Percentiles rank a stretch among this genome's conserved stretches.
Evolutionary conservation across 2,329 filamentous ascomycete species (phyloP).

Genomic region (Fusarium mangiferae): DNA sequence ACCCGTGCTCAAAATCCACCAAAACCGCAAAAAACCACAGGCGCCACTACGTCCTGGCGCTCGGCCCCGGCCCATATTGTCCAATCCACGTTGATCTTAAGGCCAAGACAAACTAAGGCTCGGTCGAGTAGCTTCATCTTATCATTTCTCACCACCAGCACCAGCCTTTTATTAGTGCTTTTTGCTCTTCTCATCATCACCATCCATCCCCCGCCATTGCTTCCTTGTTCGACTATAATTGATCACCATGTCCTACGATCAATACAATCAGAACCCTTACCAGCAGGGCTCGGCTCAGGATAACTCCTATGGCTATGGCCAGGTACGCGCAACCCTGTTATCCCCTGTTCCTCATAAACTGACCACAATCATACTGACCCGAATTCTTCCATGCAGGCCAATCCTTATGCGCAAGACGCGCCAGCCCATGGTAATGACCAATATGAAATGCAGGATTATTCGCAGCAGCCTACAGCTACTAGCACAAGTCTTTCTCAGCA

Average conservation of each 20-base stretch:
- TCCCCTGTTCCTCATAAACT: slow-evolving; percentile 4
- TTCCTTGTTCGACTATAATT: slow-evolving; percentile 27
- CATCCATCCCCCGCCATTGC: slow-evolving; percentile 35
- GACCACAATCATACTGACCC: slow-evolving; percentile 28
- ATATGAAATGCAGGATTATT: slow-evolving; percentile 67
- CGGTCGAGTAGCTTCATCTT: slow-evolving; percentile 33
- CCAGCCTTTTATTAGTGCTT: slow-evolving; percentile 33
- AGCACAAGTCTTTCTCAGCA: slow-evolving; percentile 63
- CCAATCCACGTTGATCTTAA: slow-evolving; percentile 8
- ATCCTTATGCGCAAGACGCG: slow-evolving; percentile 46
- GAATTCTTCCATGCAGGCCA: slow-evolving; percentile 34
- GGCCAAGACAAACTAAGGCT: slow-evolving; percentile 29
- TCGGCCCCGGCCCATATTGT: slow-evolving; percentile 7
- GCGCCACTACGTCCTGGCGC: slow-evolving; percentile 16
- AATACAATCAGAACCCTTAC: slow-evolving; percentile 75
- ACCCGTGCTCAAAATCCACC: slow-evolving; percentile 21
- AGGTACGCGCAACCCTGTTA: slow-evolving; percentile 50
- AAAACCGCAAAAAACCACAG: slow-evolving; percentile 4
- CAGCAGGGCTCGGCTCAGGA: slow-evolving; percentile 62
- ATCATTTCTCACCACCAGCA: slow-evolving; percentile 22
- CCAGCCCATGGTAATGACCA: slow-evolving; percentile 50
- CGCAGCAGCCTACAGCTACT: slow-evolving; percentile 46
- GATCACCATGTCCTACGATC: slow-evolving; percentile 67
- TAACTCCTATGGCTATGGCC: slow-evolving; percentile 57
- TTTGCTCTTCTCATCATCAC: slow-evolving; percentile 36